These are phyloP conservation scores for Gynandropsis gynandra DNA, from an alignment of 345 rosid species.

Conservation along the genomic window DNA sequence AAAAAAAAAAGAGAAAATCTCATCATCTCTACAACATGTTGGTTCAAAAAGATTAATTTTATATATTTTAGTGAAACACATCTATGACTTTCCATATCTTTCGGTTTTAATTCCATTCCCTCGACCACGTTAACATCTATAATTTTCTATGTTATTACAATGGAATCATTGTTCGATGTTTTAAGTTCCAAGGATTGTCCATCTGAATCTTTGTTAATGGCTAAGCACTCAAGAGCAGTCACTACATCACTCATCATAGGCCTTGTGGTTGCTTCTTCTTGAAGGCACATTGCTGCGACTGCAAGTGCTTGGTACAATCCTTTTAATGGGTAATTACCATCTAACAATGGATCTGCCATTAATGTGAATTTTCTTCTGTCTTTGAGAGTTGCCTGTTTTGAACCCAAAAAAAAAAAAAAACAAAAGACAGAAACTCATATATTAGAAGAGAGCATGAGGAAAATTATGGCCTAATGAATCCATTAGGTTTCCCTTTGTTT, in stretches of 20 bases:
- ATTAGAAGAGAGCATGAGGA: no score
- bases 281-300: slow-evolving; percentile 79
- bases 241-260: slow-evolving; percentile 82
- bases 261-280: slow-evolving; percentile 56
- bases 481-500: no score
- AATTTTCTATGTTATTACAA: slow-evolving; percentile 2
- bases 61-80: no score
- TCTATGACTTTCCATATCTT: no score
- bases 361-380: slow-evolving; percentile 53
- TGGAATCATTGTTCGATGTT: background rate
- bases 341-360: slow-evolving; percentile 70
- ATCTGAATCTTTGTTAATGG: slow-evolving; percentile 22
- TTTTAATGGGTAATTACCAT: slow-evolving; percentile 47
- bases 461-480: no score
- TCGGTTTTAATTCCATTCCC: slow-evolving; percentile 6
- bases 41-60: no score
- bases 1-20: background rate
- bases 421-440: background rate
- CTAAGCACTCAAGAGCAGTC: slow-evolving; percentile 59
- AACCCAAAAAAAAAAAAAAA: background rate
- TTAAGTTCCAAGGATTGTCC: slow-evolving; percentile 19
- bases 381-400: slow-evolving; percentile 60
- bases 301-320: slow-evolving; percentile 74
- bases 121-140: slow-evolving; percentile 10
- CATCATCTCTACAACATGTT: no score